Evolutionary conservation across 805 yeast genomes (phyloP).

Genomic region (Candida tammaniensis): DNA sequence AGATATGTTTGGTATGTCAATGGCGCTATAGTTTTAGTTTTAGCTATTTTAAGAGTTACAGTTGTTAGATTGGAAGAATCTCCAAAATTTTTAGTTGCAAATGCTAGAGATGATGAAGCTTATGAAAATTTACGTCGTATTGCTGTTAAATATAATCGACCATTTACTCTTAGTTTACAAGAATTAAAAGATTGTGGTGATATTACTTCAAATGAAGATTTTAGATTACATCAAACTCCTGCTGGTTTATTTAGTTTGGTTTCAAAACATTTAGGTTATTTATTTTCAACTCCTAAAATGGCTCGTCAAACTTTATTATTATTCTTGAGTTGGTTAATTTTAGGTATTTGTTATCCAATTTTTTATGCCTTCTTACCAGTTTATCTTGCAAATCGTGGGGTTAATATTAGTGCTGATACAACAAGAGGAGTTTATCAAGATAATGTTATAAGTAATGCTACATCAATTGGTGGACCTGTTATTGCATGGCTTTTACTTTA

Average conservation of each 20-base stretch:
- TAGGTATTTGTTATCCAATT: conserved; percentile 55
- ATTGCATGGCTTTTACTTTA: conserved; percentile 42
- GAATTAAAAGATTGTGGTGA: conserved; percentile 46
- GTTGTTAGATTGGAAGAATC: conserved; percentile 45
- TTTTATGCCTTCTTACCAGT: conserved; percentile 53
- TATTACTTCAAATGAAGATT: conserved; percentile 17
- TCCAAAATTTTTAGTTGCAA: conserved; percentile 54
- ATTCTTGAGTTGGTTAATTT: conserved; percentile 49
- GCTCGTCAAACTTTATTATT: conserved; percentile 39
- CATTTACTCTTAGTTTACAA: conserved; percentile 44
- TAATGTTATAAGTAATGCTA: conserved; percentile 44
- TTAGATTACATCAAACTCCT: conserved; percentile 20
- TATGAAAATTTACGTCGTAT: conserved; percentile 38
- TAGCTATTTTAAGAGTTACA: conserved; percentile 32
- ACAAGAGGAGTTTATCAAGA: conserved; percentile 45
- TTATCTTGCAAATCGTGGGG: conserved; percentile 52
- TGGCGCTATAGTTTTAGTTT: conserved; percentile 46
- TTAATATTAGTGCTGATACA: conserved; percentile 38
- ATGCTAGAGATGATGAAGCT: conserved; percentile 53
- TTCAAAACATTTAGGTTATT: conserved; percentile 35
- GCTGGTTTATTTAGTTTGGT: conserved; percentile 20
- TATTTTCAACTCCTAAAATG: conserved; percentile 43
- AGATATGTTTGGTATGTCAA: conserved; percentile 51
- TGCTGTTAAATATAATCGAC: conserved; percentile 47
- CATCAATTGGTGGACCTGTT: conserved; percentile 53